Evolutionary conservation across 148 eudicot species (phyloP).

Genomic region (Fagopyrum esculentum): DNA sequence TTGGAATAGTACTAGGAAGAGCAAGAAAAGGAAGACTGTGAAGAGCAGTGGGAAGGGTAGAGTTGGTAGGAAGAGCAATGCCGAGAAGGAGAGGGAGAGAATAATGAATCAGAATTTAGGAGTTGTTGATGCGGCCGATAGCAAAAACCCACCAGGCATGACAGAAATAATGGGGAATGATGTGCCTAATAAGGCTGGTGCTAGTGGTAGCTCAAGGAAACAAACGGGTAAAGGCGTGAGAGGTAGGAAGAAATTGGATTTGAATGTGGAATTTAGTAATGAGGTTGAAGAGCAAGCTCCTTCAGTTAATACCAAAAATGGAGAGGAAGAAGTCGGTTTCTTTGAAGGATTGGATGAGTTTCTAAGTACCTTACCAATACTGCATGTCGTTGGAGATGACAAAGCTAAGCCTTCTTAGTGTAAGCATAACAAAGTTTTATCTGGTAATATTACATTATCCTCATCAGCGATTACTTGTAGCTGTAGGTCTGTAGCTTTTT

Average conservation of each 20-base stretch:
- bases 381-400: slow-evolving; percentile 43
- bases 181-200: slow-evolving; percentile 18
- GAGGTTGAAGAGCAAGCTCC: slow-evolving; percentile 56
- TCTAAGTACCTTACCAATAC: slow-evolving; percentile 43
- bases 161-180: neutral
- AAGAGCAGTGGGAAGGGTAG: slow-evolving; percentile 14
- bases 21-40: slow-evolving; percentile 1
- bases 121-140: neutral
- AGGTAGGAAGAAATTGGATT: slow-evolving; percentile 47
- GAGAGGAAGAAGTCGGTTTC: slow-evolving; percentile 37
- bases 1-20: slow-evolving; percentile 17
- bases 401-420: slow-evolving; percentile 32
- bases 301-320: slow-evolving; percentile 24
- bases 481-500: slow-evolving; percentile 36
- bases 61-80: slow-evolving; percentile 6
- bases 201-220: slow-evolving; percentile 34
- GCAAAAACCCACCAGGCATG: neutral
- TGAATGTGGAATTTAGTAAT: slow-evolving; percentile 58
- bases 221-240: slow-evolving; percentile 33
- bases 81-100: slow-evolving; percentile 1
- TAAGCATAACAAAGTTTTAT: neutral
- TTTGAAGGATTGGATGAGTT: slow-evolving; percentile 45
- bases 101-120: slow-evolving; percentile 4
- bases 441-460: slow-evolving; percentile 15
- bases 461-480: slow-evolving; percentile 10